Base-by-base conservation (phyloP, 2,329 filamentous ascomycete genomes). In the Colletotrichum gloeosporioides region DNA sequence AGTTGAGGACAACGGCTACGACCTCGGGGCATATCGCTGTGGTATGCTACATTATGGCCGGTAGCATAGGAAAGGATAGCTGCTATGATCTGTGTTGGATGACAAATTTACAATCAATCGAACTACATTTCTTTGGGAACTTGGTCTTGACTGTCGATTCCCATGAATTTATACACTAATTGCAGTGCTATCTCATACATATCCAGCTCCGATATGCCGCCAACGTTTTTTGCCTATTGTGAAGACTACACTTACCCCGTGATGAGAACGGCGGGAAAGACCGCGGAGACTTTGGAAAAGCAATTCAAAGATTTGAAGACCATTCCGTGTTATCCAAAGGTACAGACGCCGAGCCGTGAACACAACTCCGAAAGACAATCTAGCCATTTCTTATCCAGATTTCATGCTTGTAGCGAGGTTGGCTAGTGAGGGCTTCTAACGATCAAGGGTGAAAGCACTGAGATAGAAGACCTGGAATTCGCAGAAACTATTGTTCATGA, bases 251-350 rank as follows among this genome's bases (percentile, higher is more conserved):
- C 10, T 0, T 0, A 0, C n/a, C 6, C 13, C 44, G 8, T 0
- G n/a, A 10, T 22, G n/a, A 49, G 0, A 22, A 1, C 0, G 13
- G 2, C 0, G 10, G 44, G 10, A 49, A 49, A 4, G n/a, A 3
- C 10, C 4, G 7, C 44, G 4, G n/a, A 22, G n/a, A 49, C n/a
- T 49, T n/a, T 49, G 3, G 3, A 49, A 12, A 49, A 6, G 39
- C 1, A 18, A 7, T 6, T 22, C 10, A 10, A 22, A 2, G 18
- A 44, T 22, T 22, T n/a, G 44, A 49, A 6, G 1, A 22, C 44
- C n/a, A 13, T 22, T 13, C 4, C 8, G 34, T 22, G 8, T 22
- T 49, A 4, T 13, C 7, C 6, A 13, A 49, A 49, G 6, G 9
- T 18, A 1, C 18, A 49, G 3, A 49, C 5, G 8, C 9, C 39